phyloP scores from a whole-genome alignment of 2,329 filamentous ascomycete species.

The Harringtonia aguacate region DNA sequence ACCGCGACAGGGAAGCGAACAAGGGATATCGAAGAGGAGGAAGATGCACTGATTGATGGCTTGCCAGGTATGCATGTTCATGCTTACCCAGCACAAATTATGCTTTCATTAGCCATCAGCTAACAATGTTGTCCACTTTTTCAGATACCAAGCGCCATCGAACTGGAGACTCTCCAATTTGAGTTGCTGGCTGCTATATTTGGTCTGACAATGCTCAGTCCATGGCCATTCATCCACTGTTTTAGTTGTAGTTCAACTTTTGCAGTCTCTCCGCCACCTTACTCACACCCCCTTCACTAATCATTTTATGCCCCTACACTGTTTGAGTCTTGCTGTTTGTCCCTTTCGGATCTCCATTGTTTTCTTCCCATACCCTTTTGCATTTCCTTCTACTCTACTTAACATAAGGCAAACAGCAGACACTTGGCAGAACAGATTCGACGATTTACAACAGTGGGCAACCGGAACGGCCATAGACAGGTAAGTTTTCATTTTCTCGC shows the following conservation, averaged over 20 bases:
- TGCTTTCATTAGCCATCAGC: too few species aligned
- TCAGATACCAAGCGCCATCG: conserved; percentile 41
- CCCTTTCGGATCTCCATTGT: background rate
- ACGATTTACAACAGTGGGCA: too few species aligned
- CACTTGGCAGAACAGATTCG: background rate
- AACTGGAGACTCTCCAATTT: conserved; percentile 14
- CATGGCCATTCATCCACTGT: too few species aligned
- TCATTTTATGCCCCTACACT: too few species aligned
- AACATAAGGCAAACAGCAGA: background rate
- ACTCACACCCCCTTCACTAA: too few species aligned
- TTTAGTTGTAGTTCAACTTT: too few species aligned
- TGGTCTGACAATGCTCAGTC: too few species aligned
- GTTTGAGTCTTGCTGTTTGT: background rate
- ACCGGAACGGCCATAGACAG: background rate
- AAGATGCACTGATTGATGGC: conserved; percentile 11
- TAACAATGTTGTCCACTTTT: background rate
- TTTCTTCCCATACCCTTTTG: background rate
- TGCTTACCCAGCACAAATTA: too few species aligned
- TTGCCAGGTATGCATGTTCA: conserved; percentile 25
- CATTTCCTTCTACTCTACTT: background rate
- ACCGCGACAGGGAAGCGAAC: conserved; percentile 20
- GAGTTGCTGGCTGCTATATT: background rate
- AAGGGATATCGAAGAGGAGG: conserved; percentile 15
- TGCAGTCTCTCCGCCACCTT: too few species aligned
- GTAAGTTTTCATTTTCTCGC: background rate